phyloP scores from a whole-genome alignment of 2,329 filamentous ascomycete genomes.

The Pezicula carpinea region DNA sequence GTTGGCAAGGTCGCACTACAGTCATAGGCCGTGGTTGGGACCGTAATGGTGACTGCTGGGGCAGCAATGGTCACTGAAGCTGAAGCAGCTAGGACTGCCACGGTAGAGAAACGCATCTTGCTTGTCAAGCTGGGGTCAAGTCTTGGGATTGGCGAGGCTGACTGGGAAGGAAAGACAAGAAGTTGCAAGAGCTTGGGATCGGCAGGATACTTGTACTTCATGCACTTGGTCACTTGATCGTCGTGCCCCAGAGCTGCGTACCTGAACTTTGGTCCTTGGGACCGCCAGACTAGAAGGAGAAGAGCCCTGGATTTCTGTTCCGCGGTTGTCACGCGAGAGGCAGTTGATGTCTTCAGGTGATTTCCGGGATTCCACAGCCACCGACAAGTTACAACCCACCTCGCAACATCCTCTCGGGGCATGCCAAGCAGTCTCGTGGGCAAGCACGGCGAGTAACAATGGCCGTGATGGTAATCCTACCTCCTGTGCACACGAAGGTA shows the following conservation, averaged over 20 bases:
- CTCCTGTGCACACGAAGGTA: slow-evolving; percentile 4
- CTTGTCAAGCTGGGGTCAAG: slow-evolving; percentile 1
- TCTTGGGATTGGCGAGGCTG: slow-evolving; percentile 11
- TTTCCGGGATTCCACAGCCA: too few relatives aligned
- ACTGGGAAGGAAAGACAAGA: slow-evolving; percentile 3
- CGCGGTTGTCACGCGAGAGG: neutral
- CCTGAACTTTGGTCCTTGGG: slow-evolving; percentile 6
- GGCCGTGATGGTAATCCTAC: slow-evolving; percentile 4
- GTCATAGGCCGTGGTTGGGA: too few relatives aligned
- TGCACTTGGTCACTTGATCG: neutral
- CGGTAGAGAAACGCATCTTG: slow-evolving; percentile 21
- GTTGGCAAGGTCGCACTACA: too few relatives aligned
- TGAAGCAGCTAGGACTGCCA: slow-evolving; percentile 19
- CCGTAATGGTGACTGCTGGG: slow-evolving; percentile 11
- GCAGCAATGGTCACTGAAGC: slow-evolving; percentile 24
- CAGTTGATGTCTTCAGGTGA: too few relatives aligned
- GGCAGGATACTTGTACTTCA: slow-evolving; percentile 18
- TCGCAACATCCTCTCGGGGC: too few relatives aligned
- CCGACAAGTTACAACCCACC: too few relatives aligned
- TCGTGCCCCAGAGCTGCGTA: neutral
- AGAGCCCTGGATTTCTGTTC: slow-evolving; percentile 3
- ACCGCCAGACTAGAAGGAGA: slow-evolving; percentile 7
- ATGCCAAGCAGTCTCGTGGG: too few relatives aligned
- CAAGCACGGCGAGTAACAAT: too few relatives aligned
- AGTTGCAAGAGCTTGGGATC: slow-evolving; percentile 7